These are phyloP conservation scores for Fraxinus ornus DNA, from an alignment of 305 asterid genomes.

Conservation along the genomic window DNA sequence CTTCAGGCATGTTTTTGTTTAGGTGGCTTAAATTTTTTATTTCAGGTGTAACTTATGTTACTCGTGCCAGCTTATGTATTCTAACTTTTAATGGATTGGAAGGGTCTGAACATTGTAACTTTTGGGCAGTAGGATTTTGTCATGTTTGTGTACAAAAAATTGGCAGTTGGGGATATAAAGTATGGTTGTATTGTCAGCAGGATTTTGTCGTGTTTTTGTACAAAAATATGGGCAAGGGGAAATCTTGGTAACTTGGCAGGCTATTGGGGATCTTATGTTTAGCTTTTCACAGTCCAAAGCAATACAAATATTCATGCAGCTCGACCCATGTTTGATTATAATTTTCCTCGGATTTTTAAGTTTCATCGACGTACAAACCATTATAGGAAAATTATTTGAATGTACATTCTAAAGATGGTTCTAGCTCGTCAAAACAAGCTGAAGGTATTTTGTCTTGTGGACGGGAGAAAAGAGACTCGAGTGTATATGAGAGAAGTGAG, in stretches of 20 bases:
- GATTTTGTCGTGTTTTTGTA: not conserved
- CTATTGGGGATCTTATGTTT: not conserved
- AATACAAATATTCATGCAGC: not conserved
- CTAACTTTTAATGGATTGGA: slow-evolving; percentile 24
- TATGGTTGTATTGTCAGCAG: not conserved
- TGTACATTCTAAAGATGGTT: slow-evolving; percentile 73
- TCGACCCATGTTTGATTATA: not conserved
- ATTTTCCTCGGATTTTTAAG: no score
- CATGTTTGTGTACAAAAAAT: not conserved
- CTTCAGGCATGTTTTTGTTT: slow-evolving; percentile 15
- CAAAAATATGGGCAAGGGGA: not conserved
- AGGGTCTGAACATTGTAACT: slow-evolving; percentile 32
- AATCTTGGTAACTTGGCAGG: not conserved
- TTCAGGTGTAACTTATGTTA: slow-evolving; percentile 25
- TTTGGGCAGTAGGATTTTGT: slow-evolving; percentile 4
- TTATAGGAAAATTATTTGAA: slow-evolving; percentile 72
- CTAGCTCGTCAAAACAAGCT: slow-evolving; percentile 56
- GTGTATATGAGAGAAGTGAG: not conserved
- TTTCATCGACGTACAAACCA: not conserved
- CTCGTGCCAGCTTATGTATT: slow-evolving; percentile 17
- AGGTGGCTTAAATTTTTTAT: slow-evolving; percentile 31
- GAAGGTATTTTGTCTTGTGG: slow-evolving; percentile 56
- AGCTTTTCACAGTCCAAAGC: not conserved
- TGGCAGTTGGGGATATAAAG: not conserved
- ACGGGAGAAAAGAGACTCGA: not conserved